phyloP scores from a whole-genome alignment of 208 protist genomes.

The Trypanosoma conorhini region DNA sequence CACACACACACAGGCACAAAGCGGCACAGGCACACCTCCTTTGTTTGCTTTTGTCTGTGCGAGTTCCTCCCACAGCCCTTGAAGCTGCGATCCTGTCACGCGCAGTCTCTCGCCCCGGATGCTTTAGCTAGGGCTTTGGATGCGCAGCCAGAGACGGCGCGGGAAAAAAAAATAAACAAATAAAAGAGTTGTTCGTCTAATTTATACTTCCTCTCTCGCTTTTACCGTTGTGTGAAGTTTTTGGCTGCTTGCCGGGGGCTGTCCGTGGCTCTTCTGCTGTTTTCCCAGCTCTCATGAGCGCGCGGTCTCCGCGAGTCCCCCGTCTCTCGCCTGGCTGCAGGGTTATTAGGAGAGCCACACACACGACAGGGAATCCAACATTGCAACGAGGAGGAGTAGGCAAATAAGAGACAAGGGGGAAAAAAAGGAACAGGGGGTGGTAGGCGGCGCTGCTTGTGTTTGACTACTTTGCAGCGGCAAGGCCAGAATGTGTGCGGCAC shows the following conservation, averaged over 20 bases:
- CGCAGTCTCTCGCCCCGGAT: not conserved
- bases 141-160: not conserved
- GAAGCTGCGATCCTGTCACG: not conserved
- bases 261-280: not conserved
- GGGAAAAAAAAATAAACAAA: not conserved
- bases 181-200: not conserved
- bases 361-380: not conserved
- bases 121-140: not conserved
- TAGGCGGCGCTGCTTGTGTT: no score
- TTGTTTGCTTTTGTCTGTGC: not conserved
- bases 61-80: not conserved
- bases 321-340: not conserved
- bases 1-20: not conserved
- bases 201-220: not conserved
- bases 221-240: slow-evolving; percentile 5
- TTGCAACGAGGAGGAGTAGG: not conserved
- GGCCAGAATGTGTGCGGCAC: not conserved
- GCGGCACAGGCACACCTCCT: not conserved
- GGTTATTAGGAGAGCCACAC: not conserved
- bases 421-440: not conserved
- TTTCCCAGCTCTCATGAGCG: not conserved
- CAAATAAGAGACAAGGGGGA: not conserved
- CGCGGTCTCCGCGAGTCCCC: not conserved
- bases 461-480: not conserved
- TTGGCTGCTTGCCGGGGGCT: slow-evolving; percentile 12